These are phyloP conservation scores for Carex littledalei DNA, from an alignment of 176 grass and related monocot genomes.

Conservation along the genomic window DNA sequence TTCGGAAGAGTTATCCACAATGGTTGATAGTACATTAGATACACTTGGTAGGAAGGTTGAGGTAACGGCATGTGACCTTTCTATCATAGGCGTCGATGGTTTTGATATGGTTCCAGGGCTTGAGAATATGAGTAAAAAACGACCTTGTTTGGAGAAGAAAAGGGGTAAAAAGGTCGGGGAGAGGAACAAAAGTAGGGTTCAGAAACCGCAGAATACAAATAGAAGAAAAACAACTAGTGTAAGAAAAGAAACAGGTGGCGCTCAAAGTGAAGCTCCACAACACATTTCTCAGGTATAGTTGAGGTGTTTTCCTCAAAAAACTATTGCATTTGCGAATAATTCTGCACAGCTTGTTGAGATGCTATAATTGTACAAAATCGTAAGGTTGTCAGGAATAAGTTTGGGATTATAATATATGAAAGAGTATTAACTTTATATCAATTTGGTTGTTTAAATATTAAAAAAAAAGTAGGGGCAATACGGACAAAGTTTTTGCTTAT, in stretches of 20 bases:
- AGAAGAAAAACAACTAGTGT: not conserved
- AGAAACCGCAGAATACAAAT: not conserved
- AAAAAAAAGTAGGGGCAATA: not conserved
- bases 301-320: not conserved
- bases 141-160: not conserved
- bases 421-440: not conserved
- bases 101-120: not conserved
- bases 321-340: not conserved
- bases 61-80: not conserved
- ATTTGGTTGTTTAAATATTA: not conserved
- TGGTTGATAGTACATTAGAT: not conserved
- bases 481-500: not conserved
- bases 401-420: not conserved
- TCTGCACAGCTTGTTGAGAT: no score
- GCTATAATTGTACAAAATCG: no score
- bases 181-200: not conserved
- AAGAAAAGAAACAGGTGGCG: not conserved
- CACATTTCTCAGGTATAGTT: not conserved
- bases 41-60: not conserved
- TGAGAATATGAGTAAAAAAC: not conserved
- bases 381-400: not conserved
- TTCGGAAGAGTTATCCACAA: not conserved
- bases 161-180: not conserved
- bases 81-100: not conserved
- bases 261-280: not conserved